phyloP scores from a whole-genome alignment of 208 protist genomes.

The Vickermania ingenoplastis region DNA sequence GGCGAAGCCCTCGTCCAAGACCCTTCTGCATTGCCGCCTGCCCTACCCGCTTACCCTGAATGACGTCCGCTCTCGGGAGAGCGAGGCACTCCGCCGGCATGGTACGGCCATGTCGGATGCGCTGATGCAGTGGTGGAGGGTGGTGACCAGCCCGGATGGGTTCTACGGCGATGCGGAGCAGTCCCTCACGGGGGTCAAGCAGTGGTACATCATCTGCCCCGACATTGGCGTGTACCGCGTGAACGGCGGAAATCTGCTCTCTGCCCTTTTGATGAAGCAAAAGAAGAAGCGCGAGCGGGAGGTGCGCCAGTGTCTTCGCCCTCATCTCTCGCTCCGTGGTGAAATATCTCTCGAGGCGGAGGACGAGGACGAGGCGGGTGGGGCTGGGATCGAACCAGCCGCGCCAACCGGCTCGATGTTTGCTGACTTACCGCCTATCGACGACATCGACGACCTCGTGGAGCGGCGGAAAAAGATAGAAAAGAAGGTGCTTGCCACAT shows the following conservation, averaged over 20 bases:
- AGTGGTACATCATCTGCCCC: conserved; percentile 65
- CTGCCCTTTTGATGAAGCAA: background rate
- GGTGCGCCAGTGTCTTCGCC: background rate
- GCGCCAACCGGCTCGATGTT: too few species aligned
- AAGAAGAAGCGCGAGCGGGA: background rate
- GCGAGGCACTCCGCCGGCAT: conserved; percentile 19
- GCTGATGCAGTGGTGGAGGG: conserved; percentile 38
- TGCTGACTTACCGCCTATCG: background rate
- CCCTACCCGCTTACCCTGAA: conserved; percentile 35
- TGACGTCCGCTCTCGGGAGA: conserved; percentile 13
- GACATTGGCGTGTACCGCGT: conserved; percentile 33
- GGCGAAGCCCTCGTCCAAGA: conserved; percentile 16
- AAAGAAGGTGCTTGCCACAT: background rate
- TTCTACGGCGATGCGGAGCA: conserved; percentile 68
- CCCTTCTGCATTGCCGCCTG: conserved; percentile 73
- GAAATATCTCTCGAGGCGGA: background rate
- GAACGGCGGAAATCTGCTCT: conserved; percentile 22
- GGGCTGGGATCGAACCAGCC: too few species aligned
- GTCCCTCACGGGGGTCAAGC: conserved; percentile 26
- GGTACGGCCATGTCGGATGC: conserved; percentile 8
- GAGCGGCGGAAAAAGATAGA: background rate
- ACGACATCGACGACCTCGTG: background rate
- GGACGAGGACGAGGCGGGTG: background rate
- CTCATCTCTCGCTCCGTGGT: background rate
- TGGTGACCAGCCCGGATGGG: conserved; percentile 9